A percentile compares a stretch with the other conserved stretches of the same genome.
phyloP scores from a whole-genome alignment of 148 eudicot genomes.

The Gaultheria prostrata region DNA sequence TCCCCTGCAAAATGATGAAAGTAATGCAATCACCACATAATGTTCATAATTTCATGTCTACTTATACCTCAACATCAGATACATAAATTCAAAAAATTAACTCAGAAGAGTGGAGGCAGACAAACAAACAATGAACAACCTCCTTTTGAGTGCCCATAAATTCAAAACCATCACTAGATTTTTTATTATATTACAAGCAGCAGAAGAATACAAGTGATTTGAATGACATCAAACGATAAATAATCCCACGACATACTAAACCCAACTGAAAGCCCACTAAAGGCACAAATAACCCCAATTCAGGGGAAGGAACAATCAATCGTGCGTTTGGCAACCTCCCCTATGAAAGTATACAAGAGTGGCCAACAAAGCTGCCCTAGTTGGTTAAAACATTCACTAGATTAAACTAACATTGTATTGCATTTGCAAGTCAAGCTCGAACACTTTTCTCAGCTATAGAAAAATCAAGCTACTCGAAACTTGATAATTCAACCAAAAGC shows the following conservation, averaged over 20 bases:
- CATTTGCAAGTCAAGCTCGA: not conserved
- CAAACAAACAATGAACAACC: not conserved
- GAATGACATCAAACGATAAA: no score
- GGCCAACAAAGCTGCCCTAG: no score
- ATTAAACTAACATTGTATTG: not conserved
- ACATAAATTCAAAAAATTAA: not conserved
- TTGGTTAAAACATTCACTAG: not conserved
- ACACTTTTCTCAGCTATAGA: not conserved
- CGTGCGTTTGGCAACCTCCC: no score
- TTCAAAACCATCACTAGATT: not conserved
- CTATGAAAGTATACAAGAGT: no score
- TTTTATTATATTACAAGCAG: no score
- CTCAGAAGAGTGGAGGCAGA: not conserved
- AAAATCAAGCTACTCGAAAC: not conserved
- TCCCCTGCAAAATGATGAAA: slow-evolving; percentile 53
- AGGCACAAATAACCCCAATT: no score
- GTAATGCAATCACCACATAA: slow-evolving; percentile 6
- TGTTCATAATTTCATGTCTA: not conserved
- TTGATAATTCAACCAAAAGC: not conserved
- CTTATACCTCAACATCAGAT: not conserved
- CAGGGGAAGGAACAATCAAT: no score
- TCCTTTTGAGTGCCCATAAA: not conserved
- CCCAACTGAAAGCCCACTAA: no score
- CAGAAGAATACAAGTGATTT: no score
- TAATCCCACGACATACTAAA: no score